Base-by-base conservation (phyloP, 2,329 filamentous ascomycete species). In the Colletotrichum karsti region DNA sequence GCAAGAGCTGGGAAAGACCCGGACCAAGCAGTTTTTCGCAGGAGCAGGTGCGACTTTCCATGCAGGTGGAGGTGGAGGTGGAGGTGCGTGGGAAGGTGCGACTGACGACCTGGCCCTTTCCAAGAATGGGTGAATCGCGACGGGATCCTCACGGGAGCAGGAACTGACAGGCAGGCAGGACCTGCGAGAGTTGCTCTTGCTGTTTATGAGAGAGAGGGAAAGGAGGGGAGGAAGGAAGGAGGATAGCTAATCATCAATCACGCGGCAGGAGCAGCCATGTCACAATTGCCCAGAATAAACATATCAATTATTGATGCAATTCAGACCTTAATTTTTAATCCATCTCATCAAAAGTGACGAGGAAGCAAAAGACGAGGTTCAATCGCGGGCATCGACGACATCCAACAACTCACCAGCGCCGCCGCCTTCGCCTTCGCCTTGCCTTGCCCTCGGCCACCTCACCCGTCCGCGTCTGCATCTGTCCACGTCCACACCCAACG, bases 1-100 rank as follows among this genome's bases (percentile, higher is more conserved):
- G 58, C 53, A 53, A 46, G 48, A 54, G 42, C 58, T 61, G 58
- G 58, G 46, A 61, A 53, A 46, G 48, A 42, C 58, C 58, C 46
- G 26, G 58, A 22, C 58, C 58, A 61, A 61, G 58, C 35, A 42
- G 46, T 22, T n/a, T n/a, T n/a, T n/a, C n/a, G 28, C 30, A 39
- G n/a, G 30, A n/a, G 48, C 20, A 48, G 44, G 20, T 22, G n/a
- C n/a, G n/a, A n/a, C n/a, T n/a, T n/a, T n/a, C n/a, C n/a, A n/a
- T n/a, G 44, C 44, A 26, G 44, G 20, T 26, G 9, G 12, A 12
- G 24, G 46, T 28, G 46, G 46, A 50, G 46, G 22, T 30, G 46
- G 22, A 26, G 46, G 24, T 46, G 26, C 15, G 41, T n/a, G 46
- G 12, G 46, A 26, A 33, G 46, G 24, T 18, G 48, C n/a, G 28